Evolutionary conservation across 768 basidiomycete genomes (phyloP).

Genomic region (Epithele typhae): DNA sequence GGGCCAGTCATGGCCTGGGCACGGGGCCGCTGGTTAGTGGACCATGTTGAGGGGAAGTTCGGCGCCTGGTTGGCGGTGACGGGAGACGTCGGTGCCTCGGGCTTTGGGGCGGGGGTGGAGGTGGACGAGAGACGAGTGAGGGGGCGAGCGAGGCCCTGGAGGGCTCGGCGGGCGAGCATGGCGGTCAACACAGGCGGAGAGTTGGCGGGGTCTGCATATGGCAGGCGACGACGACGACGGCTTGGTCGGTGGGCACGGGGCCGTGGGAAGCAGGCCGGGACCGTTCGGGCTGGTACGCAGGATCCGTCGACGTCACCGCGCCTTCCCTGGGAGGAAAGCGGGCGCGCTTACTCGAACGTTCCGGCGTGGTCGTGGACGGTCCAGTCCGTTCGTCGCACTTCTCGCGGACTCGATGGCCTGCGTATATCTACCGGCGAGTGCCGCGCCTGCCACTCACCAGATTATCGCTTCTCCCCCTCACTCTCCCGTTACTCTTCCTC

Average conservation of each 20-base stretch:
- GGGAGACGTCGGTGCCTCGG: conserved; percentile 22
- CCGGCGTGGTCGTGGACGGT: conserved; percentile 4
- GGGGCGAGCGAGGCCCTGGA: conserved; percentile 23
- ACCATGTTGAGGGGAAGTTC: conserved; percentile 82
- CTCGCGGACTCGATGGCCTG: background rate
- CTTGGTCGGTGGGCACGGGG: conserved; percentile 2
- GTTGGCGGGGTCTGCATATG: conserved; percentile 8
- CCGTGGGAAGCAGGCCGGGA: conserved; percentile 15
- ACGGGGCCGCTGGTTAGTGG: conserved; percentile 72
- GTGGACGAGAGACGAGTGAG: conserved; percentile 26
- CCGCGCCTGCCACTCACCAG: background rate
- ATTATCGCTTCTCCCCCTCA: conserved; percentile 6
- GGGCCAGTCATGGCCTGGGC: conserved; percentile 57
- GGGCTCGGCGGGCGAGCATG: conserved; percentile 26
- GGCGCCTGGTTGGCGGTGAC: conserved; percentile 65
- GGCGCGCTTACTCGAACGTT: conserved; percentile 11
- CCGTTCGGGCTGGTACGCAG: conserved; percentile 2
- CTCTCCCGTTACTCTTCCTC: conserved; percentile 22
- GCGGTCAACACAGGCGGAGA: conserved; percentile 8
- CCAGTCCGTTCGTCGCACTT: conserved; percentile 6
- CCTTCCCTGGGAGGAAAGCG: background rate
- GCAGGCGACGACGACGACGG: conserved; percentile 3
- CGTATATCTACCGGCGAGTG: conserved; percentile 6
- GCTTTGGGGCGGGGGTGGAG: conserved; percentile 18
- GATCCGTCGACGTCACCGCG: too few relatives aligned